Evolutionary conservation across 208 protist species (phyloP), one percentile per base, ranked within the genome.

Genomic region (Trypanosoma scelopori): DNA sequence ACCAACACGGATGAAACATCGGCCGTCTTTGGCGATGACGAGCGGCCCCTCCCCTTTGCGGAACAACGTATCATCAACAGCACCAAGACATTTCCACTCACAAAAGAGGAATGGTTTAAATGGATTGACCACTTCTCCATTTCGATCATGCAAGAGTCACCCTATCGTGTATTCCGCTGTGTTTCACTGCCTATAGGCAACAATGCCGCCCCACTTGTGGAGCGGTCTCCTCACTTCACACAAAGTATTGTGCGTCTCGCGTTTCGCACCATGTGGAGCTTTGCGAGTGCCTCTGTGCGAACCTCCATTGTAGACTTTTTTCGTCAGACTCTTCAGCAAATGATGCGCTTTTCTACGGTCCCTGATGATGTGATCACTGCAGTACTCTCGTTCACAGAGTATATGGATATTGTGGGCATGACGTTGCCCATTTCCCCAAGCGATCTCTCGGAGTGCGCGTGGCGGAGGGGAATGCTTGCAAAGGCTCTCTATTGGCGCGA

Each of bases 401-500:
- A 92, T 67, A 95, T 95, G 90, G 85, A 95, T 50, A 83, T 88
- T 67, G 78, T 86, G 25, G 90, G 87, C 4, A 79, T 88, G 50
- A 70, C 79, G 18, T 74, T 95, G 13, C 78, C 81, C 23, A 74
- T 95, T 45, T 75, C 79, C 6, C 79, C 79, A 47, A 78, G 60
- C 27, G 77, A 86, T 59, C 64, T 95, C 7, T 90, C 78, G 53
- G 83, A 91, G 50, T 92, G 85, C 28, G 90, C 90, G 30, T 93
- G 83, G 85, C 77, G 78, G n/a, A 77, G 85, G 2, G 90, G 87
- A n/a, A 92, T 93, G 85, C 73, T 93, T 12, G 90, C 87, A 41
- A 93, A 93, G 69, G 84, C 90, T 28, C 78, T 95, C 23, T 93
- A 89, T 71, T 95, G 90, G 87, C 75, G 85, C 27, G 90, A 95